Percentiles rank a stretch among this genome's conserved stretches.
These are phyloP conservation scores for Crithidia brevicula DNA, from an alignment of 208 protist species.

Conservation along the genomic window DNA sequence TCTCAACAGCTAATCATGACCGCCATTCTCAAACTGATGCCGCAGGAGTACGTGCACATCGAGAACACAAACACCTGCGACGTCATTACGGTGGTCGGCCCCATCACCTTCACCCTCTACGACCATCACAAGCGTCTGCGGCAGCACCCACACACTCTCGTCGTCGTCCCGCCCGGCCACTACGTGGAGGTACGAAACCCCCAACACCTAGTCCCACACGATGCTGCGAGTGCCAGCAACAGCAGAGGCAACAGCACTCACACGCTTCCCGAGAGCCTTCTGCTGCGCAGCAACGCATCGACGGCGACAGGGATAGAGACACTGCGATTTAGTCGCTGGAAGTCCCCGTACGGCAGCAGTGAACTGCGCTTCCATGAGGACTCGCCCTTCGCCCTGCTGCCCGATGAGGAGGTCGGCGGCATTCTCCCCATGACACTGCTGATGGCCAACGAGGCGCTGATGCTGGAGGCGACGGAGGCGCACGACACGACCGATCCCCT, in stretches of 20 bases:
- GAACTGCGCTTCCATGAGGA: conserved; percentile 79
- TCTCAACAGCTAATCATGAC: conserved; percentile 22
- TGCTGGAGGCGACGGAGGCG: conserved; percentile 24
- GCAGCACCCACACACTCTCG: conserved; percentile 35
- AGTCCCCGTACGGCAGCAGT: conserved; percentile 53
- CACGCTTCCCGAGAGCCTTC: background rate
- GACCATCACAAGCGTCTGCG: conserved; percentile 70
- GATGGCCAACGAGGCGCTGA: conserved; percentile 53
- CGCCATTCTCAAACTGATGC: conserved; percentile 56
- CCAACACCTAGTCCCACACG: conserved; percentile 6
- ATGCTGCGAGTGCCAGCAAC: conserved; percentile 4
- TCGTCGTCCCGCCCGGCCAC: conserved; percentile 86
- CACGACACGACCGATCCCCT: conserved; percentile 14
- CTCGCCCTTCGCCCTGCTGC: conserved; percentile 92
- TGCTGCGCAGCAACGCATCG: conserved; percentile 4
- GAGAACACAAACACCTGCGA: conserved; percentile 84
- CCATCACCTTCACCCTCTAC: conserved; percentile 79
- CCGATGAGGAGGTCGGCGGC: conserved; percentile 51
- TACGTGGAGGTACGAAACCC: conserved; percentile 91
- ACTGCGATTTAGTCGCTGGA: conserved; percentile 21
- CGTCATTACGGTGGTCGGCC: conserved; percentile 84
- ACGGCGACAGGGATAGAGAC: conserved; percentile 13
- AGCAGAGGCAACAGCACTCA: background rate
- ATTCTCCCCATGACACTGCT: conserved; percentile 66
- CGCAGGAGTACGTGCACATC: conserved; percentile 87